Evolutionary conservation across 768 basidiomycete species (phyloP), one percentile per base, ranked within the genome.

Genomic region (Tricholoma furcatifolium): DNA sequence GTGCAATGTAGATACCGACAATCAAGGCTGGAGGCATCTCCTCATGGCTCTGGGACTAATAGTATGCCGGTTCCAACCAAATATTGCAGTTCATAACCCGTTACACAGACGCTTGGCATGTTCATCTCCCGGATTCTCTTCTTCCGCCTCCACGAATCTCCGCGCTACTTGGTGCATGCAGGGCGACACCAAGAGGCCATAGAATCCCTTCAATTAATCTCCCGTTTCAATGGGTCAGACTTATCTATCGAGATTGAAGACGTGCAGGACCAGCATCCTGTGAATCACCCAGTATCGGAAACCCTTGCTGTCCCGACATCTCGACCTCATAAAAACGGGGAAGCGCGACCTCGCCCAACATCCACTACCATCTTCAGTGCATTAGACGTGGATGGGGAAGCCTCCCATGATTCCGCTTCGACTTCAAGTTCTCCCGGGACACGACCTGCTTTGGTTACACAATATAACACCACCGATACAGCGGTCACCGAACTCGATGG

Each of bases 131-230:
- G 97, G 15, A 91, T 95, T 52, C 72, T 88, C 9, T 85, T 98
- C 67, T 97, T 98, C 78, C 84, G 87, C 17, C 73, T 99, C 5
- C 88, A 98, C 67, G 96, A 99, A 70, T 95, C 93, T 0, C 94
- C 97, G 2, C 84, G 93, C 20, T 98, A 87, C 65, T 86, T 99
- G 53, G 93, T 96, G 4, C 87, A 93, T 42, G 86, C 91, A 0
- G 93, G 93, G 14, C 81, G 93, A 40, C 85, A 82, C 31, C 79
- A 84, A 32, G 94, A 97, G 59, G 96, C 95, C 0, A 70, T 96
- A 32, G 81, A 89, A 58, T 85, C 86, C 0, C 78, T 99, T 0
- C 85, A 87, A 59, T 71, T 90, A 58, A 98, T 99, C 40, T 90
- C 91, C 2, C 78, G 77, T 30, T 93, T 89, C 71, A 98, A 98